Base-by-base conservation (phyloP, 2,329 filamentous ascomycete species). In the Coniochaeta ligniaria region DNA sequence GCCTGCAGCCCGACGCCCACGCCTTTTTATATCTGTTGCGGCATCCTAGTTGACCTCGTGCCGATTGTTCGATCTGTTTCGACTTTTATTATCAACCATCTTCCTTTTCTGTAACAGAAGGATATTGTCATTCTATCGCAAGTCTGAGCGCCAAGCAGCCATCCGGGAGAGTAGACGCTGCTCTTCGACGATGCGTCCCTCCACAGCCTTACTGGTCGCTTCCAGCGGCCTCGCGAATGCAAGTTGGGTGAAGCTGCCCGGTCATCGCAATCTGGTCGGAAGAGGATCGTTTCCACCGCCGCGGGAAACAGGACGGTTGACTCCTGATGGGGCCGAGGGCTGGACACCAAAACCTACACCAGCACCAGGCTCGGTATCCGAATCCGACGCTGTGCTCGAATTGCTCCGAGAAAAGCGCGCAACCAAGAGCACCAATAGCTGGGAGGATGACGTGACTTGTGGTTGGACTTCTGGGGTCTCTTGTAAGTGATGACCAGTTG, bases 391-490 rank as follows among this genome's bases (percentile, higher is more conserved):
- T 7, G 60, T 63, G 4, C 43, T 67, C n/a, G 65, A 69, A 26
- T 59, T 68, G 22, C 62, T 65, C 33, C 64, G 64, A 45, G 47
- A 26, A 17, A 52, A 28, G 47, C 47, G 47, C 47, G 62, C 63
- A 36, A 59, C 60, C 6, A 62, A 60, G 1, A 57, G 58, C 1
- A 57, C 57, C 1, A 66, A 68, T 56, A 66, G 63, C 11, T 71
- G 66, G 66, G 38, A 65, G 26, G 63, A 70, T 24, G 59, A 59
- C 2, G 57, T 61, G 6, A 72, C 70, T 2, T 72, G 70, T 59
- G 70, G 69, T 17, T 72, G 66, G 65, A 63, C 58, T n/a, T 59
- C 65, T 11, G 64, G 65, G 4, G 17, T 54, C 2, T 65, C 64
- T 1, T 70, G 69, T 64, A 64, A 65, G 63, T 52, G 61, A 43